Conservation (phyloP, 2,329 filamentous ascomycete genomes). For the Colletotrichum tofieldiae region DNA sequence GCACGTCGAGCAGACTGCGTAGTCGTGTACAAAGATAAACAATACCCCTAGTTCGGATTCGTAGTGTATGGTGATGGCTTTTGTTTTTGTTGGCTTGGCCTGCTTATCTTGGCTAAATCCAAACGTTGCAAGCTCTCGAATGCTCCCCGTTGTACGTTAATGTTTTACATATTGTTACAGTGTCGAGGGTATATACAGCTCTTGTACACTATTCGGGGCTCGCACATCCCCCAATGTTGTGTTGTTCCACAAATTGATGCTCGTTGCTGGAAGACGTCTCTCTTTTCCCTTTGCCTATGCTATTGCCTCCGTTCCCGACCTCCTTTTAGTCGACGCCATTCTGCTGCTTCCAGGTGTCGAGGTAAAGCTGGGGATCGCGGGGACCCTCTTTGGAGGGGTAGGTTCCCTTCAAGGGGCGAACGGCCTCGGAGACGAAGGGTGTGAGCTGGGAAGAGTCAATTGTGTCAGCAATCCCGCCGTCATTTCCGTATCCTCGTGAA, state of each 20-base stretch:
- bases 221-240: background rate
- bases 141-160: background rate
- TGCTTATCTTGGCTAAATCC: too few species aligned
- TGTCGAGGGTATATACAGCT: slow-evolving; percentile 39
- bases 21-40: background rate
- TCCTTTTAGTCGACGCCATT: slow-evolving; percentile 71
- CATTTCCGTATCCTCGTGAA: background rate
- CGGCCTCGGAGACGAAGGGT: slow-evolving; percentile 80
- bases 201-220: slow-evolving; percentile 17
- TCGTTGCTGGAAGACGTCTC: background rate
- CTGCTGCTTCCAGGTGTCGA: slow-evolving; percentile 77
- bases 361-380: slow-evolving; percentile 73
- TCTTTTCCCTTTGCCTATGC: slow-evolving; percentile 3
- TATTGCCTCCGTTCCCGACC: background rate
- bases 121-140: background rate
- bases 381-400: slow-evolving; percentile 72
- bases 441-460: slow-evolving; percentile 72
- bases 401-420: slow-evolving; percentile 67
- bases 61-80: background rate
- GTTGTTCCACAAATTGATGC: background rate
- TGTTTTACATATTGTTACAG: slow-evolving; percentile 43
- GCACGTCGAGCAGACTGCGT: slow-evolving; percentile 11
- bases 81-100: background rate
- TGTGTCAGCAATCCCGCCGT: background rate
- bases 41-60: slow-evolving; percentile 15